Conservation (phyloP, 257 asterid species). For the Phtheirospermum japonicum region DNA sequence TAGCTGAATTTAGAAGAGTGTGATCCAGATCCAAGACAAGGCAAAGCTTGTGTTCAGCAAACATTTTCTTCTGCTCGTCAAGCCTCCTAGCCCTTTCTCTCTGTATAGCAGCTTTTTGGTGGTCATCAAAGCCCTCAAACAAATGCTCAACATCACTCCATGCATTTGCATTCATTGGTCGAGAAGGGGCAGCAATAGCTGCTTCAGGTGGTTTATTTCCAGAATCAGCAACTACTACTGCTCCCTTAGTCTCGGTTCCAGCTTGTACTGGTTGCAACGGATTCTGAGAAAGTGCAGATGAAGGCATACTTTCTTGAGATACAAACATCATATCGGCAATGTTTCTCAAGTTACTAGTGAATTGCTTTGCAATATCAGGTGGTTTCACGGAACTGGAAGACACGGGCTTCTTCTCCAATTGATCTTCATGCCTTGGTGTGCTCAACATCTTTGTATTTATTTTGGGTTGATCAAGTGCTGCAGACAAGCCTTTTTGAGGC, state of each 20-base stretch:
- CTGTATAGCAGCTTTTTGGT: constrained; percentile 88
- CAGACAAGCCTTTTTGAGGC: constrained; percentile 40
- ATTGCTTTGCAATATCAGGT: constrained; percentile 78
- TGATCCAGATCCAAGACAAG: constrained; percentile 99
- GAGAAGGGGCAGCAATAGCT: constrained; percentile 49
- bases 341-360: constrained; percentile 69
- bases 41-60: constrained; percentile 77
- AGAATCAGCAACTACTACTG: constrained; percentile 38
- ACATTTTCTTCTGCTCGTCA: constrained; percentile 90
- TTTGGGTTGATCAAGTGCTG: constrained; percentile 52
- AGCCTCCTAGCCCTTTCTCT: constrained; percentile 91
- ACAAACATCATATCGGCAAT: constrained; percentile 68
- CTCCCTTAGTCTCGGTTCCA: constrained; percentile 42
- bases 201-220: constrained; percentile 43
- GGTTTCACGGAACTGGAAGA: constrained; percentile 38
- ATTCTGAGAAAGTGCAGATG: constrained; percentile 38
- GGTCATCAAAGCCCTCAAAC: constrained; percentile 82
- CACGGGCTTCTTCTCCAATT: constrained; percentile 40
- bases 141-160: constrained; percentile 87
- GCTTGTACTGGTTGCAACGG: constrained; percentile 41
- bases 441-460: constrained; percentile 32
- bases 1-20: constrained; percentile 93
- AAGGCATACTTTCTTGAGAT: constrained; percentile 51
- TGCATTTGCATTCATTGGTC: constrained; percentile 62
- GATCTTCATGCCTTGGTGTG: constrained; percentile 51